Percentiles rank a stretch among this genome's conserved stretches.
Evolutionary conservation across 139 green algal species (phyloP).

Genomic region (Volvox africanus): DNA sequence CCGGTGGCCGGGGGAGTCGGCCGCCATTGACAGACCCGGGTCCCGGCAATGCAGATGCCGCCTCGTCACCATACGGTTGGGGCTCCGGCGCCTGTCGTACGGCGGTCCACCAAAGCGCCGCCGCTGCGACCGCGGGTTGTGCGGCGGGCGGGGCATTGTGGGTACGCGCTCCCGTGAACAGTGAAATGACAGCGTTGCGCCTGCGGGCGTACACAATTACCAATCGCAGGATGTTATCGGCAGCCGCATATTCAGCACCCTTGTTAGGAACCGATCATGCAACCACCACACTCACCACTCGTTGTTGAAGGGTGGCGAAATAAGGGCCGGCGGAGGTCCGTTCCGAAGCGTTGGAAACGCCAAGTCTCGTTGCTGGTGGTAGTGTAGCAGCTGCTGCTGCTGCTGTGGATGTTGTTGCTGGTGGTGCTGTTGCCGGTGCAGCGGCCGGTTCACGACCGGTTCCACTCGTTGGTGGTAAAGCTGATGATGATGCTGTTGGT

Average conservation of each 20-base stretch:
- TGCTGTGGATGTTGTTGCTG: neutral
- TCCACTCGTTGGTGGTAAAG: neutral
- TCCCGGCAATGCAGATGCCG: neutral
- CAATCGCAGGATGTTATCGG: too few relatives aligned
- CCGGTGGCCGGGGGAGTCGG: neutral
- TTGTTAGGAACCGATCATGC: neutral
- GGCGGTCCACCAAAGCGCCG: slow-evolving; percentile 34
- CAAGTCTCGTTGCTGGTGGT: neutral
- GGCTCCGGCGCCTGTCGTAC: slow-evolving; percentile 19
- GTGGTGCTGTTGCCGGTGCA: neutral
- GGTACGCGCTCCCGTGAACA: slow-evolving; percentile 8
- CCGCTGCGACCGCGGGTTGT: neutral
- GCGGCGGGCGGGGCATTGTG: neutral
- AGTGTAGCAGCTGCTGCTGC: neutral
- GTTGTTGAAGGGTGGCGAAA: neutral
- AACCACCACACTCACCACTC: neutral
- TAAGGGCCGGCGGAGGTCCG: neutral
- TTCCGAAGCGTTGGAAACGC: neutral
- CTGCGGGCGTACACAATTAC: neutral
- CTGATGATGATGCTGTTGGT: neutral
- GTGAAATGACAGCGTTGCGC: neutral
- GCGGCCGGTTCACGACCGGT: neutral
- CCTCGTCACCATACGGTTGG: neutral
- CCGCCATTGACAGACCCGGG: neutral
- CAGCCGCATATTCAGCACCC: too few relatives aligned